phyloP scores from a whole-genome alignment of 345 rosid genomes.

The Salix viminalis region DNA sequence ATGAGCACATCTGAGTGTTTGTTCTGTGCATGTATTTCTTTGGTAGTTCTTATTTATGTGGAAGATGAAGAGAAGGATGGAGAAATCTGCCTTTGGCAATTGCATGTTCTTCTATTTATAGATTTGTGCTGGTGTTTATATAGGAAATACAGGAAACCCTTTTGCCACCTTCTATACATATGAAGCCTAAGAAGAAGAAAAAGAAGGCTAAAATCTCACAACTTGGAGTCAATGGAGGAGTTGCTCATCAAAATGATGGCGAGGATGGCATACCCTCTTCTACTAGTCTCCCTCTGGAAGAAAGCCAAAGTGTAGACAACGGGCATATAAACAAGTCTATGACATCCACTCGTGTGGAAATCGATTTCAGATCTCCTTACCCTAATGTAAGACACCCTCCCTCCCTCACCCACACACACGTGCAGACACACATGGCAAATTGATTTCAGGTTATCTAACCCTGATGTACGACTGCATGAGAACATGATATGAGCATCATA shows the following conservation, averaged over 20 bases:
- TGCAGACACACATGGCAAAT: not conserved
- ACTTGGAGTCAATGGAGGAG: conserved; percentile 40
- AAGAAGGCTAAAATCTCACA: conserved; percentile 31
- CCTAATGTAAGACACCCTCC: conserved; percentile 33
- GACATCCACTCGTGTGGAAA: conserved; percentile 21
- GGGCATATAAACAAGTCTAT: conserved; percentile 17
- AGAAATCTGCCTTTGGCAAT: not conserved
- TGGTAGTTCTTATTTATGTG: not conserved
- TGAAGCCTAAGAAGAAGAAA: conserved; percentile 27
- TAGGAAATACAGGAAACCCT: conserved; percentile 77
- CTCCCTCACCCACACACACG: conserved; percentile 7
- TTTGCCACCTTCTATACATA: conserved; percentile 74
- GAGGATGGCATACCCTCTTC: conserved; percentile 22
- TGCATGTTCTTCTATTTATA: too few species aligned
- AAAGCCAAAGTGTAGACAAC: conserved; percentile 19
- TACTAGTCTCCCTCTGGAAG: conserved; percentile 5
- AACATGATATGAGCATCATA: not conserved
- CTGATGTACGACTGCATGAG: not conserved
- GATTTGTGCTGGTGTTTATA: not conserved
- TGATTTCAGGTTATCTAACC: not conserved
- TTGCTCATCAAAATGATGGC: conserved; percentile 24
- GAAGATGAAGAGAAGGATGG: not conserved
- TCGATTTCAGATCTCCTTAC: conserved; percentile 31
- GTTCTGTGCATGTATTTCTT: too few species aligned
- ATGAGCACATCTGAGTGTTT: too few species aligned